Base-by-base conservation (phyloP, 176 grass and related monocot genomes). In the Lolium rigidum region DNA sequence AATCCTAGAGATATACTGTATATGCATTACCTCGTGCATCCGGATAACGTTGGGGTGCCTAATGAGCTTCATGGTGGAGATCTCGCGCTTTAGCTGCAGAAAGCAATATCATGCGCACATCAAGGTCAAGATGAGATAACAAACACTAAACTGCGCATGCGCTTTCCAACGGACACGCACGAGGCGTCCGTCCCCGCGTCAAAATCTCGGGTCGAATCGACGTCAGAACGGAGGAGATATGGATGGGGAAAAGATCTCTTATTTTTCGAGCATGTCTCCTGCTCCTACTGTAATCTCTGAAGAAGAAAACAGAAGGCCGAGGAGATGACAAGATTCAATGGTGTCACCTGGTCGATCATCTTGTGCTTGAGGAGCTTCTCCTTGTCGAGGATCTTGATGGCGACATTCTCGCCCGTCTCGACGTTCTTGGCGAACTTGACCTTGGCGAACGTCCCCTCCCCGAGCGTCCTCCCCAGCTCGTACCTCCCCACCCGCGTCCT, bases 321-420 rank as follows among this genome's bases (percentile, higher is more conserved):
- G 46, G 46, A 47, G 46, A 61, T 58, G 14, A 63, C 22, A 62
- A 62, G 7, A 63, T 63, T 62, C 2, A 28, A 62, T 22, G 59
- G 59, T 13, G 4, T 68, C 58, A 99, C 97, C 97, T 99, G 97
- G 8, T 56, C 61, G 85, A 99, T 90, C 97, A 99, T 99, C 90
- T 94, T 97, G 88, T 99, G 97, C 54, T 76, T 81, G 82, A 99
- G 92, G 48, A 99, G 89, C 87, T 97, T 99, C 39, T 99, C 97
- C 84, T 99, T 99, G 84, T 99, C 97, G 65, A 99, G 89, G 84
- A 99, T 93, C 90, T 99, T 99, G 89, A 99, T 94, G 85, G 97
- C 97, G 17, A 97, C 92, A 82, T 85, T 85, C 74, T 97, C 97
- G 18, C 71, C 79, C 31, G 92, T 87, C 4, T 97, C 92, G 38